Evolutionary conservation across 163 green algal species (phyloP).

Genomic region (Chlamydomonas reinhardtii): DNA sequence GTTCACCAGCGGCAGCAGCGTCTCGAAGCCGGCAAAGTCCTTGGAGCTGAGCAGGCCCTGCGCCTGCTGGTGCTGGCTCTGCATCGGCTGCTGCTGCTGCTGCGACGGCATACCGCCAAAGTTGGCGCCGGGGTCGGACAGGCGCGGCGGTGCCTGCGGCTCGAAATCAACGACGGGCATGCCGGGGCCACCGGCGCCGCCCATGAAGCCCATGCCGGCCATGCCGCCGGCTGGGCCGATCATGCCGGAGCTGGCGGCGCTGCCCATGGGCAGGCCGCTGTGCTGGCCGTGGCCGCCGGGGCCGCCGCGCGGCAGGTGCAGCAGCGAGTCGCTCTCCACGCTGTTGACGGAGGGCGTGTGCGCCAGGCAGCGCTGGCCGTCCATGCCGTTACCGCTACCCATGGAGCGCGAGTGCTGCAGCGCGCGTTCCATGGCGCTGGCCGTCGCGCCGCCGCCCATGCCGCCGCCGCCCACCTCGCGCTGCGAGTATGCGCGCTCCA

Average conservation of each 20-base stretch:
- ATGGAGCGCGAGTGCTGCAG: neutral
- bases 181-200: neutral
- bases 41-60: conserved; percentile 12
- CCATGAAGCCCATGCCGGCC: neutral
- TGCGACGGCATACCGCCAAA: neutral
- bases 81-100: neutral
- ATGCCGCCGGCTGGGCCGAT: neutral
- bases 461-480: neutral
- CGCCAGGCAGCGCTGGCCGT: neutral
- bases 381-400: neutral
- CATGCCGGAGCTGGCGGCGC: too few relatives aligned
- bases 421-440: neutral
- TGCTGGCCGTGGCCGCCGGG: neutral
- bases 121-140: neutral
- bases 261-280: too few relatives aligned
- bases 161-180: neutral
- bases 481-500: neutral
- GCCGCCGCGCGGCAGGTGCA: conserved; percentile 13
- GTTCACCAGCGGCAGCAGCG: conserved; percentile 55
- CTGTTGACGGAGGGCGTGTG: conserved; percentile 24
- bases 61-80: neutral
- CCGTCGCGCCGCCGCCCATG: neutral
- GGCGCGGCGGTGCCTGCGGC: neutral
- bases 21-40: conserved; percentile 29
- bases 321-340: conserved; percentile 40